Evolutionary conservation across 345 rosid genomes (phyloP), one percentile per base, ranked within the genome.

Genomic region (Eutrema japonicum): DNA sequence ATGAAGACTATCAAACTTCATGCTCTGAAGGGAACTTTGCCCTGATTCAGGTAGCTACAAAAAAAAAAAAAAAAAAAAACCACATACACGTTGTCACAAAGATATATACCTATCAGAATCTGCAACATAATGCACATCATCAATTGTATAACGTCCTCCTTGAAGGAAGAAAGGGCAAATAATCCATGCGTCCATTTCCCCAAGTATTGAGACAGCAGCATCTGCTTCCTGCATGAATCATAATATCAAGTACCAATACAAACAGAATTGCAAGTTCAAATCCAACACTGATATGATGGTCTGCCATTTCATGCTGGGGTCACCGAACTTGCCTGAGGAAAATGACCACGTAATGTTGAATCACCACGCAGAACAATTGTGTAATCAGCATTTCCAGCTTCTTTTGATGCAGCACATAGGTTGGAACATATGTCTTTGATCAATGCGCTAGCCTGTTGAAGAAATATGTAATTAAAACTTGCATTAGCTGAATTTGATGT

Each of bases 161-260:
- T 94, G 98, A 79, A 91, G 95, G 59, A 94, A 94, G 80, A 94
- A 94, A 8, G 98, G 98, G 80, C 97, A 94, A 72, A 94, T 82
- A 64, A 94, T 94, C 96, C 96, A 94, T 8, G 95, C 85, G 53
- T 94, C 98, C 89, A 94, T 83, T 81, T 94, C 87, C 61, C 96
- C 98, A 54, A 94, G 84, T 64, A 88, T 81, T 14, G 98, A 91
- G 80, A 84, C 85, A 77, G 85, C 97, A 67, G 97, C 95, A 81
- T 94, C 95, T 49, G 92, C 85, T 77, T 91, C 98, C 98, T 94
- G 78, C 64, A 77, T 51, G 79, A 59, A 64, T 59, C 50, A 33
- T 40, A 69, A 65, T 49, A 50, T 50, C 35, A 27, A 57, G 41
- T 74, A 41, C 74, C 36, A 38, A 60, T 54, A 40, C 26, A 12